Conservation (phyloP, 345 rosid genomes). For the Populus ilicifolia region DNA sequence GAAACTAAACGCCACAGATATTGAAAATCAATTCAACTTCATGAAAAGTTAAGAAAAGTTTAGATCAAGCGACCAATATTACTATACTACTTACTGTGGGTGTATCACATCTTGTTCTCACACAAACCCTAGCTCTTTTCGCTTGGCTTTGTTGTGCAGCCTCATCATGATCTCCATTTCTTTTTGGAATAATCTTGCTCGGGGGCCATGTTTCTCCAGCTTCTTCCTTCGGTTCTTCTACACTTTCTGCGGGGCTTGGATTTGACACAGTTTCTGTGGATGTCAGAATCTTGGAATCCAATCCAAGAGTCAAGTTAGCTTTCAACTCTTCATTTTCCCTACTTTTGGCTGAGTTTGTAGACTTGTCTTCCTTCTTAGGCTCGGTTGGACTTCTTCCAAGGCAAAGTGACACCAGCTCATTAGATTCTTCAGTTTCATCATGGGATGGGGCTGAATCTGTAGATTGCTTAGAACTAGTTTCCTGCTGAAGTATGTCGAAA, state of each 20-base stretch:
- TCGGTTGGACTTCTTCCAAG: slow-evolving; percentile 56
- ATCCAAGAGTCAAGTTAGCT: slow-evolving; percentile 50
- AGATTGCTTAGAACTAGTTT: slow-evolving; percentile 23
- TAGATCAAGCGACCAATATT: background rate
- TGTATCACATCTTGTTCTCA: slow-evolving; percentile 81
- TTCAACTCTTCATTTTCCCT: slow-evolving; percentile 41
- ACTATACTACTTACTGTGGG: slow-evolving; percentile 47
- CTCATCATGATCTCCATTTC: slow-evolving; percentile 43
- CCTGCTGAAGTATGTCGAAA: slow-evolving; percentile 50
- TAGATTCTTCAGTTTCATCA: slow-evolving; percentile 32
- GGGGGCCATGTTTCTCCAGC: slow-evolving; percentile 46
- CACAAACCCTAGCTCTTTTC: slow-evolving; percentile 88
- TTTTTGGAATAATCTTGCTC: slow-evolving; percentile 42
- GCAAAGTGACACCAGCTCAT: slow-evolving; percentile 65
- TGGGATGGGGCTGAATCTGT: slow-evolving; percentile 15
- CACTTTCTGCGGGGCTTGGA: slow-evolving; percentile 34
- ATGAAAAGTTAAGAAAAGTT: background rate
- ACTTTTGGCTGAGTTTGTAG: slow-evolving; percentile 14
- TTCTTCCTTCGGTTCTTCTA: slow-evolving; percentile 38
- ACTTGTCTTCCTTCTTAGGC: slow-evolving; percentile 34
- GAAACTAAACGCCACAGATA: background rate
- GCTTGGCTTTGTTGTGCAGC: slow-evolving; percentile 45
- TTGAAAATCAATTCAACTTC: background rate
- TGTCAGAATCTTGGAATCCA: slow-evolving; percentile 31
- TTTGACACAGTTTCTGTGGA: slow-evolving; percentile 26